Conservation (phyloP, 225 moss, liverwort and hornwort species). For the Climacium dendroides region DNA sequence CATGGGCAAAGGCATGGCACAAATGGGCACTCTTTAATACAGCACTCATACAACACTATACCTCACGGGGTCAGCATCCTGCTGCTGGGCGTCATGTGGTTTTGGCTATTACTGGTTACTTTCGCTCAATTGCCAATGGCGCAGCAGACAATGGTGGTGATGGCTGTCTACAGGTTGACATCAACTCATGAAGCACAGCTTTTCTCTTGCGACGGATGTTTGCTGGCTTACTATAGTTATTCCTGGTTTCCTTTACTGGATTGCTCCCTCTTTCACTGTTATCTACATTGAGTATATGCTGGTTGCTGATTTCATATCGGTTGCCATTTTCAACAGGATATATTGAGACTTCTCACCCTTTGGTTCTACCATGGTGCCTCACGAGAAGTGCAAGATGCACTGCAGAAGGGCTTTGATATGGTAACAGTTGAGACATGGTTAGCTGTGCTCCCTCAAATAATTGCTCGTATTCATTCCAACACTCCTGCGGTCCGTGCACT, state of each 20-base stretch:
- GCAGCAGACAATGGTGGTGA: slow-evolving; percentile 73
- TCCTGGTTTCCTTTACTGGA: background rate
- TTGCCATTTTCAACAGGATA: slow-evolving; percentile 53
- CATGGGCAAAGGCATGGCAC: slow-evolving; percentile 98
- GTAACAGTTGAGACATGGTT: slow-evolving; percentile 94
- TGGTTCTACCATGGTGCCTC: slow-evolving; percentile 96
- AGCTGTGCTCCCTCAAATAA: slow-evolving; percentile 92
- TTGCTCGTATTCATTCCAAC: slow-evolving; percentile 92
- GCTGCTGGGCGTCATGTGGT: slow-evolving; percentile 76
- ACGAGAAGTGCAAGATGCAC: slow-evolving; percentile 65
- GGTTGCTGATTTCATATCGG: background rate
- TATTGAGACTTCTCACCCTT: slow-evolving; percentile 88
- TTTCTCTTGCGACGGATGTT: background rate
- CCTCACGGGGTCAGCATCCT: slow-evolving; percentile 17
- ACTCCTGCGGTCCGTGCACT: slow-evolving; percentile 75
- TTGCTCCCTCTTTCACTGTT: background rate
- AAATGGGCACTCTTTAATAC: slow-evolving; percentile 98
- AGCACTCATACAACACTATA: slow-evolving; percentile 63
- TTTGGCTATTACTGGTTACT: slow-evolving; percentile 77
- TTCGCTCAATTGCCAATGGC: slow-evolving; percentile 77
- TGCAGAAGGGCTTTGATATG: slow-evolving; percentile 63
- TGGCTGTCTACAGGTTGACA: slow-evolving; percentile 74
- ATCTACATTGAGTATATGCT: background rate
- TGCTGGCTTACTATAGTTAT: background rate
- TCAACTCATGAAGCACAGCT: background rate